These are phyloP conservation scores for Chlamydomonas eustigma DNA, from an alignment of 139 green algal genomes.

Conservation along the genomic window DNA sequence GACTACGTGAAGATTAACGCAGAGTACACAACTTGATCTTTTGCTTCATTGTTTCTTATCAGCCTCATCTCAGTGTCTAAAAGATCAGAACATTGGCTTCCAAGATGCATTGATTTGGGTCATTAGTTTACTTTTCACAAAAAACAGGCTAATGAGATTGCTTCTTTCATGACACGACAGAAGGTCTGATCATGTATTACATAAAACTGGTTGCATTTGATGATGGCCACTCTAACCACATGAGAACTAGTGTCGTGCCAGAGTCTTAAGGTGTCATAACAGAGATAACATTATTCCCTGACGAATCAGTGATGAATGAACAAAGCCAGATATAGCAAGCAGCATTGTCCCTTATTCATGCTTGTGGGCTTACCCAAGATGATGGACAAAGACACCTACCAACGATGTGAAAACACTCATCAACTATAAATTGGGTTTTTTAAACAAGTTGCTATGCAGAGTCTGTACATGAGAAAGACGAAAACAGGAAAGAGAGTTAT, in stretches of 20 bases:
- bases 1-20: conserved; percentile 79
- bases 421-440: too few species aligned
- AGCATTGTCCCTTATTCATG: conserved; percentile 1
- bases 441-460: too few species aligned
- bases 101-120: background rate
- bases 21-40: conserved; percentile 28
- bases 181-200: background rate
- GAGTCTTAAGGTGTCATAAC: background rate
- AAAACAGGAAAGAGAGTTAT: background rate
- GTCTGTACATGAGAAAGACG: background rate
- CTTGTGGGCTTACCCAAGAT: too few species aligned
- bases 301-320: too few species aligned
- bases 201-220: background rate
- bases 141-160: background rate
- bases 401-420: background rate
- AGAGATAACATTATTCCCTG: background rate
- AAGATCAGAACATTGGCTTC: background rate
- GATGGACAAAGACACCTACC: background rate
- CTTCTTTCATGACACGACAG: background rate
- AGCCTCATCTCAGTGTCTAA: too few species aligned
- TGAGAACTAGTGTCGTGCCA: background rate
- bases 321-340: background rate
- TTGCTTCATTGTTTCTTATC: too few species aligned
- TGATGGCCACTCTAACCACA: background rate
- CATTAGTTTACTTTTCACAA: background rate